Conservation (phyloP, 768 basidiomycete species). For the Phanerochaete sordida region DNA sequence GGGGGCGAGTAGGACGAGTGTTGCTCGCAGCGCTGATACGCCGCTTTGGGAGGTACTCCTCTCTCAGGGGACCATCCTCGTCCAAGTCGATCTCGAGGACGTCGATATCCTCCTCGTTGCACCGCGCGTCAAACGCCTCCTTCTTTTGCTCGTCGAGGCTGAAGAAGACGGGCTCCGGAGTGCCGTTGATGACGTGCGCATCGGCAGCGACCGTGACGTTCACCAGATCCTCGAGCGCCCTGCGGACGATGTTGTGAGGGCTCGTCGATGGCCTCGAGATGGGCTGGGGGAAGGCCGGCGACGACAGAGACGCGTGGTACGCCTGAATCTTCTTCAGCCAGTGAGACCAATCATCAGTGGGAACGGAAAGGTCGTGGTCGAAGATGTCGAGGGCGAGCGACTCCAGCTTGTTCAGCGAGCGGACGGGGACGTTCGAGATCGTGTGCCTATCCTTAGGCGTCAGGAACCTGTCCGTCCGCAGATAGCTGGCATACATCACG, state of each 20-base stretch:
- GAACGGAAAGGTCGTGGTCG: constrained; percentile 64
- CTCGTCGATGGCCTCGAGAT: constrained; percentile 75
- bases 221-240: constrained; percentile 65
- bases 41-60: constrained; percentile 76
- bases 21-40: constrained; percentile 37
- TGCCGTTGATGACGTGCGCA: constrained; percentile 19
- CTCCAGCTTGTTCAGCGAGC: constrained; percentile 68
- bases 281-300: constrained; percentile 62
- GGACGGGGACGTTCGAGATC: constrained; percentile 73
- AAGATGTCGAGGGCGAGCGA: constrained; percentile 69
- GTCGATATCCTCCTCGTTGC: constrained; percentile 32
- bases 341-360: constrained; percentile 59
- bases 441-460: constrained; percentile 56
- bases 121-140: constrained; percentile 46
- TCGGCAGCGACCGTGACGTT: constrained; percentile 37
- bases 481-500: constrained; percentile 18
- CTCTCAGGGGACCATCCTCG: constrained; percentile 77
- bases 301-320: constrained; percentile 62
- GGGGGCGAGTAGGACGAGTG: constrained; percentile 8
- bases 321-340: constrained; percentile 67
- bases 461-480: neutral
- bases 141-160: constrained; percentile 63
- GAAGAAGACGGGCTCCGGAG: constrained; percentile 67
- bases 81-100: constrained; percentile 75
- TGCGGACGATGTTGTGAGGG: constrained; percentile 66